These are phyloP conservation scores for Vinca minor DNA, from an alignment of 257 asterid genomes.

Conservation along the genomic window DNA sequence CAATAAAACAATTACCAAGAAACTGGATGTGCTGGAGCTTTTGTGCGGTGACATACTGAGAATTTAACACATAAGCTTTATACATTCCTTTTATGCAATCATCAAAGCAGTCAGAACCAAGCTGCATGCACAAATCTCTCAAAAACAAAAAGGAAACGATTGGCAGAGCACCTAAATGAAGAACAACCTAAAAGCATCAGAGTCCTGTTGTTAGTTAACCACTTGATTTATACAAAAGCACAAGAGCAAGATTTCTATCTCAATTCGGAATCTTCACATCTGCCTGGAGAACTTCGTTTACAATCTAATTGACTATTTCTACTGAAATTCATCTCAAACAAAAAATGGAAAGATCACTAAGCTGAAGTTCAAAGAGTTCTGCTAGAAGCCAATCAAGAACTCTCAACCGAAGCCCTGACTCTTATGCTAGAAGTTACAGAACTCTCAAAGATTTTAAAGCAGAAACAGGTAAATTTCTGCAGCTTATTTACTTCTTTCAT, in stretches of 20 bases:
- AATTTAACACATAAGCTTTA: conserved; percentile 76
- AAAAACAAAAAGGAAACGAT: conserved; percentile 79
- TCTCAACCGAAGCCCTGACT: background rate
- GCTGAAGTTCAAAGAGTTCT: background rate
- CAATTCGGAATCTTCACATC: background rate
- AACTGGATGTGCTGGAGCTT: conserved; percentile 85
- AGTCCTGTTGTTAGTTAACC: background rate
- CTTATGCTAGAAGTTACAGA: background rate
- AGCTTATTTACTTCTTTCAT: background rate
- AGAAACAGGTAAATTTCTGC: background rate
- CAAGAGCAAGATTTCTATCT: background rate
- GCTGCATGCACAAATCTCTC: conserved; percentile 67
- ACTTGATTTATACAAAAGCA: background rate
- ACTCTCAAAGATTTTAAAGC: background rate
- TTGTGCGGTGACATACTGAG: conserved; percentile 62
- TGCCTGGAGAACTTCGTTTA: background rate
- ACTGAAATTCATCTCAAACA: background rate
- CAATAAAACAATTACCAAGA: conserved; percentile 78
- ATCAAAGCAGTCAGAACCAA: conserved; percentile 74
- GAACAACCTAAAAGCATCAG: conserved; percentile 54
- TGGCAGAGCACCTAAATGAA: conserved; percentile 90
- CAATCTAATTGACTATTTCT: background rate
- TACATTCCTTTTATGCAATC: conserved; percentile 93
- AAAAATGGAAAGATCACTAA: background rate
- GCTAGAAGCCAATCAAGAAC: background rate